Percentiles rank a stretch among this genome's conserved stretches.
phyloP scores from a whole-genome alignment of 2,329 filamentous ascomycete genomes.

The Curvularia lunata region DNA sequence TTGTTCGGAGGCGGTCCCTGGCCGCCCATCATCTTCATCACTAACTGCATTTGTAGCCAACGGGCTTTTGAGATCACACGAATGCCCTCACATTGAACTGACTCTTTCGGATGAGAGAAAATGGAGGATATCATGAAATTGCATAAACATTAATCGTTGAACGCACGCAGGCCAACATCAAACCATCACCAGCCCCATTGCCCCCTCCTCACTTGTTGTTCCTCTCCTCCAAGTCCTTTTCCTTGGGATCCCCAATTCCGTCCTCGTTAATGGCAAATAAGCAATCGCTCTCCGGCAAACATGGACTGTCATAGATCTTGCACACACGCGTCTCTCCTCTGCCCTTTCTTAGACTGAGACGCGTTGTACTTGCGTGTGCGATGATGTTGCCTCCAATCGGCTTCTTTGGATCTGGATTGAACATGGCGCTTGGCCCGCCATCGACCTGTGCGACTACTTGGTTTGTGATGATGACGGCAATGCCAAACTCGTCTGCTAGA shows the following conservation, averaged over 20 bases:
- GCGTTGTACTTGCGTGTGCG: conserved; percentile 93
- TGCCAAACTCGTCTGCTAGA: conserved; percentile 82
- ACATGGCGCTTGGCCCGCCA: conserved; percentile 95
- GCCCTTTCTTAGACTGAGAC: conserved; percentile 94
- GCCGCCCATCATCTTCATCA: not conserved
- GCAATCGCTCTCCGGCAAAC: conserved; percentile 93
- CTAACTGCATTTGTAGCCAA: not conserved
- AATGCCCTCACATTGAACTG: not conserved
- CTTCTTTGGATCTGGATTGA: conserved; percentile 99
- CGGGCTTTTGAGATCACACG: not conserved
- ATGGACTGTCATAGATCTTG: conserved; percentile 99
- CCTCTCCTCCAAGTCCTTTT: conserved; percentile 88
- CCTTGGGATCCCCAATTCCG: conserved; percentile 92
- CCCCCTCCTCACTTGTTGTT: conserved; percentile 26
- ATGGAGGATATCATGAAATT: conserved; percentile 8
- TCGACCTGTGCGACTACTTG: conserved; percentile 99
- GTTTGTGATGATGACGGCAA: conserved; percentile 98
- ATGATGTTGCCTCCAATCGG: conserved; percentile 99
- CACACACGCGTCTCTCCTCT: conserved; percentile 94
- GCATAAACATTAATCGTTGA: conserved; percentile 8
- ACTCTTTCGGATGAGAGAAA: not conserved
- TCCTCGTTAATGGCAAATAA: conserved; percentile 97
- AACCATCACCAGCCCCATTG: conserved; percentile 7
- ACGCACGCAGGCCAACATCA: conserved; percentile 11
- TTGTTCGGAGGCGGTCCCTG: not conserved